phyloP scores from a whole-genome alignment of 1,284 basidiomycete genomes.

The Vanrija pseudolonga region DNA sequence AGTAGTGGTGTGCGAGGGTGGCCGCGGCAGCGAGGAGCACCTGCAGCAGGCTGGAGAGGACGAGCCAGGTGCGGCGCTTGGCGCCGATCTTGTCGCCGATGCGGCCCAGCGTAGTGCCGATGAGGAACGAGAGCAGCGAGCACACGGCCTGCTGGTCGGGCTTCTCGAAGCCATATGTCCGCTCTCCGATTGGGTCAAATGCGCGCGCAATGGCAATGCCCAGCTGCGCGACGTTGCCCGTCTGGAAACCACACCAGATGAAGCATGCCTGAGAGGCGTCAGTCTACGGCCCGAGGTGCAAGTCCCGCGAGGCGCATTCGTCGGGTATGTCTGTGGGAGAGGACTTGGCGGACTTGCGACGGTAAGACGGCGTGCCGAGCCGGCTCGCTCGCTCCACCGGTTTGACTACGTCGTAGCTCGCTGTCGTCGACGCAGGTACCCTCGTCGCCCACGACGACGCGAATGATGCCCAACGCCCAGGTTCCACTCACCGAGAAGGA shows the following conservation, averaged over 20 bases:
- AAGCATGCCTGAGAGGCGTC: constrained; percentile 57
- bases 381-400: neutral
- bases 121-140: constrained; percentile 66
- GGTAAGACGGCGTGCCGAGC: neutral
- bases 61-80: constrained; percentile 70
- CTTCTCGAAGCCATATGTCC: constrained; percentile 61
- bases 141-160: constrained; percentile 76
- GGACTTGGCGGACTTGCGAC: neutral
- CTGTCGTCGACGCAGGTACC: too few species aligned
- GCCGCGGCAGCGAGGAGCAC: constrained; percentile 69
- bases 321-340: too few species aligned
- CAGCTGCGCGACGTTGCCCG: constrained; percentile 55
- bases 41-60: constrained; percentile 67
- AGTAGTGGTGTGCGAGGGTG: constrained; percentile 61
- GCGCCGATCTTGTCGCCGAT: constrained; percentile 58
- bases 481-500: constrained; percentile 58
- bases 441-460: too few species aligned
- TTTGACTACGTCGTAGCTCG: too few species aligned
- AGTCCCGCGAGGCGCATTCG: too few species aligned
- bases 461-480: too few species aligned
- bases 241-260: constrained; percentile 60
- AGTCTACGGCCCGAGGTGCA: too few species aligned
- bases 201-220: constrained; percentile 61
- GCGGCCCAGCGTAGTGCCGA: constrained; percentile 48
- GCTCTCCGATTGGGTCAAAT: constrained; percentile 56